Base-by-base conservation (phyloP, 2,329 filamentous ascomycete genomes). In the Clonostachys rosea region DNA sequence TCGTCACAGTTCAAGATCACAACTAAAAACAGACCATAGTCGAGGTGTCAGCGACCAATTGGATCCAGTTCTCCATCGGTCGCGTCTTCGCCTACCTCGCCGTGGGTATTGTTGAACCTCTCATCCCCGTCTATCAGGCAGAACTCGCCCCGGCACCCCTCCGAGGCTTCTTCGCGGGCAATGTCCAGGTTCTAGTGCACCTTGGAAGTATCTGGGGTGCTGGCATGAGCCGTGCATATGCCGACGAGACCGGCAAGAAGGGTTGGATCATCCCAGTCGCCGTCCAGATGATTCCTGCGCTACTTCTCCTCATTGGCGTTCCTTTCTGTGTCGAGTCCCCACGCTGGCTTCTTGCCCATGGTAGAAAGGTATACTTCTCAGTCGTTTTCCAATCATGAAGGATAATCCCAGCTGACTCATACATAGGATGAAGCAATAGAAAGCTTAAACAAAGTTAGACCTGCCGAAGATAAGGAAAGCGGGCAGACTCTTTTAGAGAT, bases 301-400 rank as follows among this genome's bases (percentile, higher is more conserved):
- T 48, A n/a, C 34, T 48, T 3, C 42, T 48, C 16, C 35, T 48
- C 13, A 41, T 48, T 20, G 42, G 42, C 47, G 59, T 75, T 43
- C 67, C 65, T 50, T 73, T 79, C 43, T 69, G 81, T 5, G 80
- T 81, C 0, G 82, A 86, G 51, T 79, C 74, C 1, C 82, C 82
- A 2, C 71, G 82, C 35, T 84, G 74, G 72, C 59, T 83, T 18
- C 68, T 83, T 40, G 69, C 72, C 33, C 69, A 77, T 50, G 76
- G 77, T 33, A 67, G 69, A 18, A 50, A 30, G 24, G 24, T 30
- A 30, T 30, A 30, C 10, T n/a, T n/a, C n/a, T n/a, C n/a, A n/a
- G 3, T 10, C 9, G 9, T 10, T 10, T 3, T 30, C 8, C 24
- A 30, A 2, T 30, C 24, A 10, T 10, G 9, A 30, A 30, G 40